Percentiles rank a stretch among this genome's conserved stretches.
Conservation (phyloP, 2,329 filamentous ascomycete genomes). For the Diaporthe australafricana region DNA sequence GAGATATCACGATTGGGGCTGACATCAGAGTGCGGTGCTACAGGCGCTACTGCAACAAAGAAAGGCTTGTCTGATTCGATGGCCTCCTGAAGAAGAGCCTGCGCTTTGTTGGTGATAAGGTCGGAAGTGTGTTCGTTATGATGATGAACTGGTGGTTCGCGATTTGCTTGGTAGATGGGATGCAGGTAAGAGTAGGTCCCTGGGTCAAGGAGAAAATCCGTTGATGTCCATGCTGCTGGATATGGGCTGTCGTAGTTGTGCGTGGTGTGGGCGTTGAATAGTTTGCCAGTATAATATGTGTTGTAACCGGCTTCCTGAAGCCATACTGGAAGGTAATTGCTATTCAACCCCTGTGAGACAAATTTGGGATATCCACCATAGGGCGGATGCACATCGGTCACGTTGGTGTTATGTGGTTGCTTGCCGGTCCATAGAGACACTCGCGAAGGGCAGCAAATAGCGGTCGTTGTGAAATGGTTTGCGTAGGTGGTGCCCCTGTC, state of each 20-base stretch:
- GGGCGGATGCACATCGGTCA: constrained; percentile 46
- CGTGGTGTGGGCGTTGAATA: constrained; percentile 63
- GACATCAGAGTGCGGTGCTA: constrained; percentile 67
- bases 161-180: constrained; percentile 70
- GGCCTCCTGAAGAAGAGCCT: constrained; percentile 66
- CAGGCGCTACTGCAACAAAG: constrained; percentile 69
- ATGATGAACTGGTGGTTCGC: constrained; percentile 64
- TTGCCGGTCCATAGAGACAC: constrained; percentile 75
- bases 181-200: constrained; percentile 78
- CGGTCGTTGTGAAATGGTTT: constrained; percentile 74
- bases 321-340: constrained; percentile 63
- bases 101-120: constrained; percentile 62
- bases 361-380: constrained; percentile 67
- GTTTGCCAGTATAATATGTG: constrained; percentile 67
- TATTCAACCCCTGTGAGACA: constrained; percentile 60
- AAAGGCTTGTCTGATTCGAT: constrained; percentile 63
- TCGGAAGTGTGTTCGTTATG: constrained; percentile 67
- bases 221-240: constrained; percentile 67
- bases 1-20: constrained; percentile 62
- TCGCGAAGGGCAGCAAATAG: constrained; percentile 75
- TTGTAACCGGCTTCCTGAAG: constrained; percentile 62
- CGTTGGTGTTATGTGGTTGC: constrained; percentile 72
- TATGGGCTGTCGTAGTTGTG: constrained; percentile 63
- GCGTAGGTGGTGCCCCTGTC: constrained; percentile 69
- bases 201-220: constrained; percentile 71